Evolutionary conservation across 2,329 filamentous ascomycete genomes (phyloP).

Genomic region (Emericellopsis atlantica): DNA sequence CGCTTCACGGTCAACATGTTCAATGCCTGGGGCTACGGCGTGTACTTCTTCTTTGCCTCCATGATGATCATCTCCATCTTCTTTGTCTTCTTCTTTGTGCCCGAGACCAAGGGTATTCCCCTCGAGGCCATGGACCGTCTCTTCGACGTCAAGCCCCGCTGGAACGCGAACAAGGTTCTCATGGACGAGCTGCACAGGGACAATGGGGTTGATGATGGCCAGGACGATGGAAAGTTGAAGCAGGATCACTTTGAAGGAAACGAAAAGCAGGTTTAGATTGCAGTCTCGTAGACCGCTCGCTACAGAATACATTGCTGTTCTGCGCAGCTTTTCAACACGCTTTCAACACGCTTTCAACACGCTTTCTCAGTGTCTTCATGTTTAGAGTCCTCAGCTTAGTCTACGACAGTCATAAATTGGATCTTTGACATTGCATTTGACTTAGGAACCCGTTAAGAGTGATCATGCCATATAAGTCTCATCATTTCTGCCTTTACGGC

Average conservation of each 20-base stretch:
- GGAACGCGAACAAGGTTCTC: constrained; percentile 27
- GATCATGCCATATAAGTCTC: too few relatives aligned
- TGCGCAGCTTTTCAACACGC: too few relatives aligned
- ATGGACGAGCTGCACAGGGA: constrained; percentile 26
- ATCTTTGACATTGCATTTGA: too few relatives aligned
- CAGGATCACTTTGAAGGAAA: constrained; percentile 6
- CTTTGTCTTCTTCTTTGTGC: constrained; percentile 50
- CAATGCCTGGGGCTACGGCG: constrained; percentile 43
- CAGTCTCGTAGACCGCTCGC: too few relatives aligned
- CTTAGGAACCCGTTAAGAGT: too few relatives aligned
- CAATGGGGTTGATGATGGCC: constrained; percentile 19
- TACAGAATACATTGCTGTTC: too few relatives aligned
- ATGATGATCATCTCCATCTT: constrained; percentile 44
- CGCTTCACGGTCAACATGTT: constrained; percentile 59
- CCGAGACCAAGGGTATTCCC: constrained; percentile 54
- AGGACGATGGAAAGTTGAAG: constrained; percentile 14
- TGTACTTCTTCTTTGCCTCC: constrained; percentile 57
- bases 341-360: too few relatives aligned
- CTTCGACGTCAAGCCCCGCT: constrained; percentile 35
- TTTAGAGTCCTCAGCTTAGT: too few relatives aligned
- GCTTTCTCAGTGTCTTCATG: too few relatives aligned
- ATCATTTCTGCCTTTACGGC: too few relatives aligned
- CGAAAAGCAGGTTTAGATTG: background rate
- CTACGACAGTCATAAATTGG: too few relatives aligned
- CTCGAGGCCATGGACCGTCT: constrained; percentile 53